phyloP scores from a whole-genome alignment of 192 early-diverging fungal genomes.

The Rhizophagus clarus region DNA sequence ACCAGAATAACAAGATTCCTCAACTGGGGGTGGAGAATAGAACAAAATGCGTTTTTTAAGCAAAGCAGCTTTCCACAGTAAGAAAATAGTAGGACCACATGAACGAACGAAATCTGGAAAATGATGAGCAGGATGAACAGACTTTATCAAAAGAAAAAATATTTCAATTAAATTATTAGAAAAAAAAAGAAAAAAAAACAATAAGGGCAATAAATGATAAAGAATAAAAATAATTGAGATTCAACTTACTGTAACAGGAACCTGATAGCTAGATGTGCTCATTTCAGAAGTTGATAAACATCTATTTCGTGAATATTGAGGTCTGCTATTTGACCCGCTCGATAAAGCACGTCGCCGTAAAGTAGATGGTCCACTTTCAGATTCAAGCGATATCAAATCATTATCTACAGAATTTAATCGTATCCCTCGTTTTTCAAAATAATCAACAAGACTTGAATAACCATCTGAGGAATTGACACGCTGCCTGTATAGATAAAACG shows the following conservation, averaged over 20 bases:
- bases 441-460: constrained; percentile 28
- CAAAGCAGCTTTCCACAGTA: constrained; percentile 56
- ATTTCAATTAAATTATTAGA: not conserved
- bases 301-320: not conserved
- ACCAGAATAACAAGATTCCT: constrained; percentile 51
- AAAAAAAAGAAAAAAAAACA: not conserved
- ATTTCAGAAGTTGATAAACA: constrained; percentile 14
- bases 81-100: constrained; percentile 55
- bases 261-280: constrained; percentile 2
- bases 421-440: constrained; percentile 21
- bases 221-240: not conserved
- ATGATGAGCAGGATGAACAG: constrained; percentile 43
- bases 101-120: constrained; percentile 47
- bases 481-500: not conserved
- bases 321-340: not conserved
- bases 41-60: constrained; percentile 55
- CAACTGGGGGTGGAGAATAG: constrained; percentile 49
- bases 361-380: not conserved
- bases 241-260: not conserved
- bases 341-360: not conserved
- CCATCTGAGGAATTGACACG: constrained; percentile 15
- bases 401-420: not conserved
- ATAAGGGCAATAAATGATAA: too few species aligned
- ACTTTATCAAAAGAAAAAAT: constrained; percentile 2
- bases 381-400: not conserved